phyloP scores from a whole-genome alignment of 1,284 basidiomycete species.

The Heterobasidion irregulare region DNA sequence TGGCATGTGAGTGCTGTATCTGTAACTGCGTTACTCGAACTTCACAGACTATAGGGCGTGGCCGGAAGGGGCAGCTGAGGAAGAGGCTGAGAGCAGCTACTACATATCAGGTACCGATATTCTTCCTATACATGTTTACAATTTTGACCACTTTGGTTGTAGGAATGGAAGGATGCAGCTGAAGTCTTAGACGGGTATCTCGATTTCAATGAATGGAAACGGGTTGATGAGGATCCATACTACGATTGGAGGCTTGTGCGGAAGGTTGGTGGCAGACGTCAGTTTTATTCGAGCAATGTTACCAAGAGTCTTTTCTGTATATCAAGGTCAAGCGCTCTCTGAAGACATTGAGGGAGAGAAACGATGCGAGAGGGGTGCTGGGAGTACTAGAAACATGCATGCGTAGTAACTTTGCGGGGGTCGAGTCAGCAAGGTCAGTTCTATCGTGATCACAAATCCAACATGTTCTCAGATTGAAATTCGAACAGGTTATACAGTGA shows the following conservation, averaged over 20 bases:
- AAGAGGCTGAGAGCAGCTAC: constrained; percentile 67
- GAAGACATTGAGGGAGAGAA: constrained; percentile 51
- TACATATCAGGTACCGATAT: constrained; percentile 47
- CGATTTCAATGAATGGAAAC: constrained; percentile 86
- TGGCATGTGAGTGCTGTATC: constrained; percentile 59
- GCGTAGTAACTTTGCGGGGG: constrained; percentile 90
- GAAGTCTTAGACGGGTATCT: constrained; percentile 74
- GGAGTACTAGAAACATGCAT: constrained; percentile 92
- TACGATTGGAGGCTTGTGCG: constrained; percentile 84
- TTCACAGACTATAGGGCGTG: constrained; percentile 53
- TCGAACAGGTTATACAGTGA: constrained; percentile 75
- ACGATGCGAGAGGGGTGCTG: constrained; percentile 79
- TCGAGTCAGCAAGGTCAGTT: constrained; percentile 71
- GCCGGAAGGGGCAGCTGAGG: constrained; percentile 73
- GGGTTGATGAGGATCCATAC: constrained; percentile 75
- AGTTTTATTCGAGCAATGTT: neutral
- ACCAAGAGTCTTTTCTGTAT: neutral
- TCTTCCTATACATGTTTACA: too few relatives aligned
- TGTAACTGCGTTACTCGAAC: neutral
- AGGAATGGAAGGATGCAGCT: constrained; percentile 86
- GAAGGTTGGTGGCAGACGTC: constrained; percentile 36
- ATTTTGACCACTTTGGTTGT: neutral
- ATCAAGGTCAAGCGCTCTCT: constrained; percentile 59
- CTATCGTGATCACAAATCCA: neutral
- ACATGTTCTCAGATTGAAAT: neutral